Percentiles rank a stretch among this genome's conserved stretches.
These are phyloP conservation scores for Cytidiella melzeri DNA, from an alignment of 768 basidiomycete species.

Conservation along the genomic window DNA sequence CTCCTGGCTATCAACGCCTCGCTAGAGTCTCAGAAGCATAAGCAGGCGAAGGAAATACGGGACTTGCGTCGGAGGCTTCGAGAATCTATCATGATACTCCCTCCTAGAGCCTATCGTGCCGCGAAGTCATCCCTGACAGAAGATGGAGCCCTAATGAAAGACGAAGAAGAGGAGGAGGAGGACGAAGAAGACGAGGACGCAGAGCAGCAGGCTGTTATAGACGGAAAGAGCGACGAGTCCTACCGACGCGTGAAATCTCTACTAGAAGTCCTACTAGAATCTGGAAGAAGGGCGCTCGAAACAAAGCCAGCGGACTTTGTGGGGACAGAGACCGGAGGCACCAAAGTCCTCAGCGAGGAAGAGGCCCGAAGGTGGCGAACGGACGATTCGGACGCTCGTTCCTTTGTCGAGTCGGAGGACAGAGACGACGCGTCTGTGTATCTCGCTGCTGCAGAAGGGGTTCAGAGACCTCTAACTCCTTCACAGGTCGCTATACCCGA, in stretches of 20 bases:
- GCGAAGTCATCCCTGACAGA: conserved; percentile 46
- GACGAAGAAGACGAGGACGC: conserved; percentile 38
- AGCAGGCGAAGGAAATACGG: conserved; percentile 79
- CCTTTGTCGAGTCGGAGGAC: conserved; percentile 9
- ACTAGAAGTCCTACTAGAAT: conserved; percentile 54
- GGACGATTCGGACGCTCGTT: conserved; percentile 14
- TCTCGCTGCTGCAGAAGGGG: conserved; percentile 7
- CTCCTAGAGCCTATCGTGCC: conserved; percentile 54
- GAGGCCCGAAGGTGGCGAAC: conserved; percentile 57
- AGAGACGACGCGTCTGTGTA: conserved; percentile 9
- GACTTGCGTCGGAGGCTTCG: conserved; percentile 78
- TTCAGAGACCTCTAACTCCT: conserved; percentile 13
- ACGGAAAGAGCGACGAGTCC: conserved; percentile 41
- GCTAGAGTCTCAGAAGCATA: conserved; percentile 73
- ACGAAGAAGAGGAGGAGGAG: conserved; percentile 26
- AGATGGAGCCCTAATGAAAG: conserved; percentile 35
- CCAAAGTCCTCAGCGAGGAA: conserved; percentile 69
- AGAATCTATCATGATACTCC: conserved; percentile 74
- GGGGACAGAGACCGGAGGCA: conserved; percentile 34
- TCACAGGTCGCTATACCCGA: conserved; percentile 17
- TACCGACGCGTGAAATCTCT: conserved; percentile 62
- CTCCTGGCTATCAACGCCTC: conserved; percentile 79
- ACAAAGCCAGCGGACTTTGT: conserved; percentile 46
- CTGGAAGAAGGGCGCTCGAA: conserved; percentile 58
- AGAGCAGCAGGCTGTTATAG: conserved; percentile 30